Conservation (phyloP, 352 stramenopile genomes). For the Phytophthora quininea region DNA sequence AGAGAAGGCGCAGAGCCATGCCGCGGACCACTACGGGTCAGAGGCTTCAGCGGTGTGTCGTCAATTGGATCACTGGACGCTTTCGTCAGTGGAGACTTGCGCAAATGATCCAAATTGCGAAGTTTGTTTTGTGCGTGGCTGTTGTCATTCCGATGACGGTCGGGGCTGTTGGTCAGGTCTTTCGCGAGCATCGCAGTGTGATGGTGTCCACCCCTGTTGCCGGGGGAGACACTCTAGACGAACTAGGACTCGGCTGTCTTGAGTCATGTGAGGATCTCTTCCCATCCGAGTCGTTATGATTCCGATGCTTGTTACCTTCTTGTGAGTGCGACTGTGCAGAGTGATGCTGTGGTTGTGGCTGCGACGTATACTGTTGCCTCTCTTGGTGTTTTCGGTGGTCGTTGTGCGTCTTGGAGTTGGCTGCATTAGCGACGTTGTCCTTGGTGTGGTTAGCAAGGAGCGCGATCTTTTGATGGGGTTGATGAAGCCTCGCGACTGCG, state of each 20-base stretch:
- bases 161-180: slow-evolving; percentile 24
- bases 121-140: slow-evolving; percentile 42
- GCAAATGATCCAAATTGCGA: slow-evolving; percentile 51
- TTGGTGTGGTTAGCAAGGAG: slow-evolving; percentile 48
- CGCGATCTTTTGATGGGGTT: slow-evolving; percentile 74
- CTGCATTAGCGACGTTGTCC: slow-evolving; percentile 40
- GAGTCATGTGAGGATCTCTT: slow-evolving; percentile 42
- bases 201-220: slow-evolving; percentile 21
- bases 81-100: slow-evolving; percentile 50
- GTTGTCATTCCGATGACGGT: slow-evolving; percentile 34
- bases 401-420: slow-evolving; percentile 44
- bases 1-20: slow-evolving; percentile 27
- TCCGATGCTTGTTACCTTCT: slow-evolving; percentile 32
- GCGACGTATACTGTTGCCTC: neutral
- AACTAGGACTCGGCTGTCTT: slow-evolving; percentile 27
- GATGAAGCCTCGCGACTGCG: slow-evolving; percentile 51
- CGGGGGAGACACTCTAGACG: slow-evolving; percentile 22
- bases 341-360: slow-evolving; percentile 12
- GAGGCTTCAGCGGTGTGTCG: slow-evolving; percentile 46
- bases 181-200: slow-evolving; percentile 27
- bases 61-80: slow-evolving; percentile 43
- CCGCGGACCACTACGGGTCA: slow-evolving; percentile 40
- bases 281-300: slow-evolving; percentile 42
- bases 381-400: slow-evolving; percentile 36
- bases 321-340: slow-evolving; percentile 4